Base-by-base conservation (phyloP, 2,329 filamentous ascomycete species). In the Stemphylium beticola region DNA sequence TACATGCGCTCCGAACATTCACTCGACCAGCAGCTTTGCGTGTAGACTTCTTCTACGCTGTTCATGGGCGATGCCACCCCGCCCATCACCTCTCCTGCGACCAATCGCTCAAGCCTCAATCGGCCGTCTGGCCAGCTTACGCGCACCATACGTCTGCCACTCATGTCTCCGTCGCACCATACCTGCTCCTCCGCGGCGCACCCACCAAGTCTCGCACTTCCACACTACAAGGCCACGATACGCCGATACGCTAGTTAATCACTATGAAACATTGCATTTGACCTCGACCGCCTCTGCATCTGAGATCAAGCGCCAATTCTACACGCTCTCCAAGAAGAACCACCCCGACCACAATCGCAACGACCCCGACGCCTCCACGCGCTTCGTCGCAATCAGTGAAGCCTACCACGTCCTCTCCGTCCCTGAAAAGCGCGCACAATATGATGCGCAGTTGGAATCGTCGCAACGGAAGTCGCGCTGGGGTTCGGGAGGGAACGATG, bases 291-390 rank as follows among this genome's bases (percentile, higher is more conserved):
- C 93, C 36, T 86, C 89, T 14, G 78, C 84, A 1, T 79, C 81
- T 8, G 91, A 96, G 48, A 93, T 98, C 58, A 98, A 98, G 77
- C 93, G 90, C 88, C 78, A 85, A 73, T 99, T 97, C 84, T 98
- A 97, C 82, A 78, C 83, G 57, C 90, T 98, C 74, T 96, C 92
- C 71, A 96, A 97, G 78, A 79, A 84, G 49, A 89, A 96, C 82
- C 95, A 99, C 77, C 95, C 95, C 1, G 95, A 99, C 82, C 87
- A 87, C 73, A 96, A 98, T 81, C 91, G 83, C 56, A 72, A 84
- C 65, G 89, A 96, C 76, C 89, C 90, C 4, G 73, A 78, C 54
- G 90, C 93, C 58, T 82, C 87, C 4, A 79, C 85, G 53, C 90
- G 88, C 72, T 99, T 96, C 82, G 86, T 92, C 75, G 83, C 86